These are phyloP conservation scores for Platanthera guangdongensis DNA, from an alignment of 106 monocot species.

Conservation along the genomic window DNA sequence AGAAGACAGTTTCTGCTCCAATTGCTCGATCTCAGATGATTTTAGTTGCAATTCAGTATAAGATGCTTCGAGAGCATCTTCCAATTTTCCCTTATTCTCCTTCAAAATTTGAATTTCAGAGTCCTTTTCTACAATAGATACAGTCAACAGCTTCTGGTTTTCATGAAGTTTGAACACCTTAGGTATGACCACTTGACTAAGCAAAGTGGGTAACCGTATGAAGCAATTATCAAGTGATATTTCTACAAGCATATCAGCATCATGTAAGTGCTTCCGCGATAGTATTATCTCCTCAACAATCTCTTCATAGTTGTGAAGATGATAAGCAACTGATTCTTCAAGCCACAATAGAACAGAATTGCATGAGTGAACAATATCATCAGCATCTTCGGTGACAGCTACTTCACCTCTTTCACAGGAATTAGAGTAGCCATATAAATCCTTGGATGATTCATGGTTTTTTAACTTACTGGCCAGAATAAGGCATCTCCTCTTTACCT, in stretches of 20 bases:
- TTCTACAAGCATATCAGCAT: slow-evolving; percentile 20
- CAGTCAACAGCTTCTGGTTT: slow-evolving; percentile 31
- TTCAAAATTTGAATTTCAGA: slow-evolving; percentile 53
- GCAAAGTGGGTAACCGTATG: slow-evolving; percentile 43
- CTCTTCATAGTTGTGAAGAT: slow-evolving; percentile 42
- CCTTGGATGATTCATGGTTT: slow-evolving; percentile 12
- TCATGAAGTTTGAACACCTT: slow-evolving; percentile 41
- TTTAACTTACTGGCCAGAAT: slow-evolving; percentile 38
- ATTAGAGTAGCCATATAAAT: slow-evolving; percentile 4
- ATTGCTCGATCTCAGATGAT: slow-evolving; percentile 65
- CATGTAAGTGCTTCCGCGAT: slow-evolving; percentile 42
- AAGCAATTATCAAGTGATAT: slow-evolving; percentile 30
- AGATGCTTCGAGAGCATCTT: slow-evolving; percentile 45
- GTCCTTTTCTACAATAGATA: slow-evolving; percentile 36
- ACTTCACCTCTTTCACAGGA: background rate
- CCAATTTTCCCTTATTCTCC: slow-evolving; percentile 35
- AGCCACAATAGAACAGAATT: slow-evolving; percentile 35
- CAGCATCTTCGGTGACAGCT: slow-evolving; percentile 7
- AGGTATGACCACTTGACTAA: slow-evolving; percentile 46
- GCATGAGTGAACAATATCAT: slow-evolving; percentile 19
- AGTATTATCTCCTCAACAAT: slow-evolving; percentile 42
- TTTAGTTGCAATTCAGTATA: slow-evolving; percentile 45
- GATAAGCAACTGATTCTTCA: slow-evolving; percentile 45
- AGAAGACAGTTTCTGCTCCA: slow-evolving; percentile 81
- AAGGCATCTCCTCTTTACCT: slow-evolving; percentile 36